phyloP scores from a whole-genome alignment of 2,329 filamentous ascomycete genomes.

The Fusarium sp. region DNA sequence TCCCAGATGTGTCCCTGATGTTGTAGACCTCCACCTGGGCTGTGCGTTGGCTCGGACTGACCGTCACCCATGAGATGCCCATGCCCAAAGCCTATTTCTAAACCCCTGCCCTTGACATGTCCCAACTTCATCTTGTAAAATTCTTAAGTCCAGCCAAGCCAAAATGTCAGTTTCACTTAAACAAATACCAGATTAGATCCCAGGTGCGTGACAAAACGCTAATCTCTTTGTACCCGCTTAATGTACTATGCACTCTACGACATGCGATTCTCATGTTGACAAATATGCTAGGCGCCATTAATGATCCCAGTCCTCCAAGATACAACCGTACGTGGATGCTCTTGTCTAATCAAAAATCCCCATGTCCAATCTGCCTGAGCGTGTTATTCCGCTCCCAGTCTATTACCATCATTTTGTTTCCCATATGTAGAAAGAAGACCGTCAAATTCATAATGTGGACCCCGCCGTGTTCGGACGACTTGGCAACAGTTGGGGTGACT shows the following conservation, averaged over 20 bases:
- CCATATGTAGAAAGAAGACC: slow-evolving; percentile 37
- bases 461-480: slow-evolving; percentile 22
- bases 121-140: neutral
- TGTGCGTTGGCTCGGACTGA: neutral
- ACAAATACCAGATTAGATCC: neutral
- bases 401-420: slow-evolving; percentile 37
- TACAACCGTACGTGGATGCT: slow-evolving; percentile 25
- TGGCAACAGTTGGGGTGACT: neutral
- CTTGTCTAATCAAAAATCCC: slow-evolving; percentile 30
- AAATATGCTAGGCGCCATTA: slow-evolving; percentile 38
- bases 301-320: slow-evolving; percentile 29
- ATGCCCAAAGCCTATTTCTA: neutral
- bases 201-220: slow-evolving; percentile 1
- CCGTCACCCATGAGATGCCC: neutral
- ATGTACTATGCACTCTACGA: slow-evolving; percentile 40
- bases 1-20: neutral
- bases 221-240: slow-evolving; percentile 31
- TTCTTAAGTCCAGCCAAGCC: neutral
- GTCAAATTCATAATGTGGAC: slow-evolving; percentile 41
- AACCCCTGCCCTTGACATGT: neutral
- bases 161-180: neutral
- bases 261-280: slow-evolving; percentile 21
- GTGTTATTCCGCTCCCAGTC: slow-evolving; percentile 37
- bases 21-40: neutral
- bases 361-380: slow-evolving; percentile 31